Percentiles rank a stretch among this genome's conserved stretches.
Evolutionary conservation across 371 early-diverging fungal species (phyloP).

Genomic region (Apophysomyces variabilis): DNA sequence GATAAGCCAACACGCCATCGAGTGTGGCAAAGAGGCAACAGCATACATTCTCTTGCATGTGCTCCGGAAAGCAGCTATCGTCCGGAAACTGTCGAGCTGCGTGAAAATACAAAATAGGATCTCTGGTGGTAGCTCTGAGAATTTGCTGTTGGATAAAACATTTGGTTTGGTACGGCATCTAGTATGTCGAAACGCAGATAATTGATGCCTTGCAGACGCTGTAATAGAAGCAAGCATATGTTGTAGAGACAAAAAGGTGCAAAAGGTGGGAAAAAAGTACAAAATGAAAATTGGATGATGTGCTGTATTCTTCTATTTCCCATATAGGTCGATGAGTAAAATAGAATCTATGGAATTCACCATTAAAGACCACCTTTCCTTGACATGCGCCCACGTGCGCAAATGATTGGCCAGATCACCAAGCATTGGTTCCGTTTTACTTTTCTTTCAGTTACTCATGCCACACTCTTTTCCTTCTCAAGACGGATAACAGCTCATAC

Average conservation of each 20-base stretch:
- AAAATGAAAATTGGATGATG: conserved; percentile 2
- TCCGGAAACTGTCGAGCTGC: conserved; percentile 21
- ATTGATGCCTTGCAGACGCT: not conserved
- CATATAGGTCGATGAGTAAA: not conserved
- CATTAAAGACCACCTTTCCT: not conserved
- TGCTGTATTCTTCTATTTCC: conserved; percentile 2
- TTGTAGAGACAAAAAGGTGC: not conserved
- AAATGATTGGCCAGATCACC: conserved; percentile 15
- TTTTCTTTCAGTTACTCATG: conserved; percentile 4
- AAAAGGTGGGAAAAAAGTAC: conserved; percentile 1
- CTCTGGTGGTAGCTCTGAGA: conserved; percentile 22
- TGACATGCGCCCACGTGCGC: conserved; percentile 12
- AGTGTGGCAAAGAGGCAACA: conserved; percentile 12
- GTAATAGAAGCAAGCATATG: conserved; percentile 8
- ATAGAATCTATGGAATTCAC: conserved; percentile 16
- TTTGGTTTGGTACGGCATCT: not conserved
- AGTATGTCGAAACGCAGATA: not conserved
- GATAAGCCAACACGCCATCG: conserved; percentile 31
- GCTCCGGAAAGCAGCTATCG: conserved; percentile 15
- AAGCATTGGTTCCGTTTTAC: conserved; percentile 1
- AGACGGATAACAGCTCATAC: no score
- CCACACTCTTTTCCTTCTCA: conserved; percentile 9
- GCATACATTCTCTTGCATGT: conserved; percentile 22
- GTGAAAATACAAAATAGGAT: conserved; percentile 26
- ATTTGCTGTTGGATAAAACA: not conserved